Evolutionary conservation across 2,329 filamentous ascomycete genomes (phyloP).

Genomic region (Venturia asperata): DNA sequence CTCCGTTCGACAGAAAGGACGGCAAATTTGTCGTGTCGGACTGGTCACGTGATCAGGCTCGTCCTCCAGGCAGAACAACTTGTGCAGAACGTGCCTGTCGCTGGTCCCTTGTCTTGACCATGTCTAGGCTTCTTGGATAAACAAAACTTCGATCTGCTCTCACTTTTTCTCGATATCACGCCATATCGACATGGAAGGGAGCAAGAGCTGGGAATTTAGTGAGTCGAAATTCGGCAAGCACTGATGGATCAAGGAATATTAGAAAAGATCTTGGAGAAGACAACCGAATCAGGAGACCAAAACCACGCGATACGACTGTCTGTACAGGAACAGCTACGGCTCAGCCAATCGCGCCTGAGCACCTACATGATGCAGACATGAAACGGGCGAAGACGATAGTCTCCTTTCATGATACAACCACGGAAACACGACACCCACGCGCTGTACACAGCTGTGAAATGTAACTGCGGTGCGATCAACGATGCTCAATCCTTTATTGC

Average conservation of each 20-base stretch:
- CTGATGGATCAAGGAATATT: background rate
- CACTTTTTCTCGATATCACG: background rate
- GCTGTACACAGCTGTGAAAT: background rate
- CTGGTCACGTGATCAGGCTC: background rate
- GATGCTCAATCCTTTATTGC: background rate
- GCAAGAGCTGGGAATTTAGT: background rate
- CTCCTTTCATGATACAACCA: conserved; percentile 7
- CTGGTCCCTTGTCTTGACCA: no score
- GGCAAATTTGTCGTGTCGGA: no score
- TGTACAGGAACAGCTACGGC: background rate
- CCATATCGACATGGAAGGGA: background rate
- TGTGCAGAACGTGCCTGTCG: no score
- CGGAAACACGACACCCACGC: conserved; percentile 6
- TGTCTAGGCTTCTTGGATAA: no score
- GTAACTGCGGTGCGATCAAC: background rate
- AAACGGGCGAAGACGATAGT: background rate
- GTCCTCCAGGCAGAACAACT: no score
- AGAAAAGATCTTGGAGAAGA: background rate
- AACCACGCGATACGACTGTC: background rate
- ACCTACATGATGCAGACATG: conserved; percentile 2
- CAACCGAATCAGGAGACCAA: background rate
- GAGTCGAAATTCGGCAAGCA: background rate
- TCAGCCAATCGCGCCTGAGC: background rate
- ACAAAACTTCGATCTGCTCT: background rate
- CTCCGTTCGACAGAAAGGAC: background rate